These are phyloP conservation scores for Plasmopara halstedii DNA, from an alignment of 352 stramenopile genomes.

Conservation along the genomic window DNA sequence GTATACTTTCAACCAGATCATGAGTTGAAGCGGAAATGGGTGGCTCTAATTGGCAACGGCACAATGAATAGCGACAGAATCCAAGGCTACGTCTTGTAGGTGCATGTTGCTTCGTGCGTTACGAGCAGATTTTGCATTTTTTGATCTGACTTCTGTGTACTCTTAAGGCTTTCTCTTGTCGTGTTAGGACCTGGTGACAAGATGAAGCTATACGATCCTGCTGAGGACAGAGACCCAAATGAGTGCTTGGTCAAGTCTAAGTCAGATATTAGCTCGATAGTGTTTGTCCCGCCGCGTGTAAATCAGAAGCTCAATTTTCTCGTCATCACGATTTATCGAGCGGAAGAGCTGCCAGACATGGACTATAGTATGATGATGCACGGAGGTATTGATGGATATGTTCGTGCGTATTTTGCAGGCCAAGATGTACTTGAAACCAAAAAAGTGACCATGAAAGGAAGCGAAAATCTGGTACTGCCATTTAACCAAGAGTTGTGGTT, in stretches of 20 bases:
- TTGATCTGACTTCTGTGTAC: conserved; percentile 4
- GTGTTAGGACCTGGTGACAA: conserved; percentile 83
- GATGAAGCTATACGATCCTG: conserved; percentile 49
- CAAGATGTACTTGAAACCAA: conserved; percentile 64
- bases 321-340: conserved; percentile 70
- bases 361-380: conserved; percentile 57
- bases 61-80: conserved; percentile 78
- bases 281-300: conserved; percentile 73
- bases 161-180: conserved; percentile 65
- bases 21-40: conserved; percentile 86
- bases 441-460: conserved; percentile 60
- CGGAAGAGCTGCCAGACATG: conserved; percentile 79
- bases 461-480: conserved; percentile 27
- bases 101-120: conserved; percentile 1
- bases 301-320: conserved; percentile 65
- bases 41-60: conserved; percentile 70
- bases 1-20: conserved; percentile 82
- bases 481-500: conserved; percentile 86
- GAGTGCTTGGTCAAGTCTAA: conserved; percentile 36
- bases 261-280: conserved; percentile 70
- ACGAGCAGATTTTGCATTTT: neutral
- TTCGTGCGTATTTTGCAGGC: conserved; percentile 67
- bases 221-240: conserved; percentile 31
- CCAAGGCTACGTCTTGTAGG: conserved; percentile 83
- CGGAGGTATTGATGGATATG: conserved; percentile 78